Evolutionary conservation across 129 eudicot species (phyloP).

Genomic region (Flaveria brownii): DNA sequence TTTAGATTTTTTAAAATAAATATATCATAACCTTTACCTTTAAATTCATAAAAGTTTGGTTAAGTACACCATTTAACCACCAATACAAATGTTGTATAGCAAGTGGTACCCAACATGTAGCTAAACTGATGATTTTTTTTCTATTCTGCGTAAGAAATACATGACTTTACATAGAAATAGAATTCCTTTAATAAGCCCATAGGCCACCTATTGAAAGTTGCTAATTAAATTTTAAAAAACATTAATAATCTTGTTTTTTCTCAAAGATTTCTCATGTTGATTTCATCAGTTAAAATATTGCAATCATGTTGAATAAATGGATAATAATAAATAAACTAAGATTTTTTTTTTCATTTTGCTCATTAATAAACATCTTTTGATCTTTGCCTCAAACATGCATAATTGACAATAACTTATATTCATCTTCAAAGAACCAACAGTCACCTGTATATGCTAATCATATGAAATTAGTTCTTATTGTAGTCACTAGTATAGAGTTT

Average conservation of each 20-base stretch:
- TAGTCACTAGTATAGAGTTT: neutral
- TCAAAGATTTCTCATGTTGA: neutral
- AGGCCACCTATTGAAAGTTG: neutral
- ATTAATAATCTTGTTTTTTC: neutral
- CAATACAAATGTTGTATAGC: neutral
- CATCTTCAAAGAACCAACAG: neutral
- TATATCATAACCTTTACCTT: too few relatives aligned
- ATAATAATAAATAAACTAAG: neutral
- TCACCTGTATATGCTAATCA: constrained; percentile 2
- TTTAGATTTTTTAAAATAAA: too few relatives aligned
- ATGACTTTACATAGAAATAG: neutral
- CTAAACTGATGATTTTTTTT: neutral
- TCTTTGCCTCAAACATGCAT: neutral
- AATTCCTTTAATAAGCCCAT: neutral
- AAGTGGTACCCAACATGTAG: neutral
- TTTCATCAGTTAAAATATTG: neutral
- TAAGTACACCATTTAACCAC: too few relatives aligned
- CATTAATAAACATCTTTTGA: neutral
- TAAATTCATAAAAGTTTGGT: too few relatives aligned
- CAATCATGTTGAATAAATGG: neutral
- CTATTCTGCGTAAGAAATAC: neutral
- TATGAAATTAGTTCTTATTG: constrained; percentile 13
- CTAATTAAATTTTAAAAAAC: neutral
- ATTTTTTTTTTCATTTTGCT: neutral
- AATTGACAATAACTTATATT: neutral